Evolutionary conservation across 768 basidiomycete genomes (phyloP), one percentile per base, ranked within the genome.

Genomic region (Rhizopogon roseolus): DNA sequence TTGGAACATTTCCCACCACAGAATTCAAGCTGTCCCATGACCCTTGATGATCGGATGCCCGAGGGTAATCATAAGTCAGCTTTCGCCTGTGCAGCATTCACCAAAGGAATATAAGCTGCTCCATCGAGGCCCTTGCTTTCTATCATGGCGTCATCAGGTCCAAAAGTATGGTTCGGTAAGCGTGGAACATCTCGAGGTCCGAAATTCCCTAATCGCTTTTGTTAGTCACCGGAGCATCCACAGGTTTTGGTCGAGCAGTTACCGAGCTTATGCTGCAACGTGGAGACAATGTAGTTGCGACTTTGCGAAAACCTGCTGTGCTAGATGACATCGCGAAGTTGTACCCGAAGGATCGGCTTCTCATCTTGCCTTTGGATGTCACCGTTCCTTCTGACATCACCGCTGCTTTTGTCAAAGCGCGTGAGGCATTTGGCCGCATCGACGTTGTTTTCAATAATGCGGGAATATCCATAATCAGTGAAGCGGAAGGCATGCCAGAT

Each of bases 391-490:
- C 58, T 13, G 67, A 74, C 3, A 70, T 77, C 49, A 56, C 39
- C 8, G 58, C 58, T 6, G 73, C 68, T 0, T 80, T 79, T 55
- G 60, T 56, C 13, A 54, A 57, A 42, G 69, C 71, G 1, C 55
- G 69, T 39, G 60, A 65, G 28, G 58, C 57, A 13, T 79, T 78
- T 60, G 76, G 75, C 5, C 63, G 71, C 29, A 57, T 78, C 14
- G 79, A 79, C 49, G 62, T 78, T 46, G 77, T 79, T 5, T 70
- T 74, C 56, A 78, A 73, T 57, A 80, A 79, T 54, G 77, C 78
- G 56, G 65, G 56, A 39, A 58, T 57, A 40, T 62, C 54, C 9
- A 51, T 70, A 25, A 48, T 71, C 16, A 63, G 62, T n/a, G 75
- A 77, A 56, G 62, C 70, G 25, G 78, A 79, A 60, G 68, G 63